These are phyloP conservation scores for Fraxinus albicans DNA, from an alignment of 305 asterid species.

Conservation along the genomic window DNA sequence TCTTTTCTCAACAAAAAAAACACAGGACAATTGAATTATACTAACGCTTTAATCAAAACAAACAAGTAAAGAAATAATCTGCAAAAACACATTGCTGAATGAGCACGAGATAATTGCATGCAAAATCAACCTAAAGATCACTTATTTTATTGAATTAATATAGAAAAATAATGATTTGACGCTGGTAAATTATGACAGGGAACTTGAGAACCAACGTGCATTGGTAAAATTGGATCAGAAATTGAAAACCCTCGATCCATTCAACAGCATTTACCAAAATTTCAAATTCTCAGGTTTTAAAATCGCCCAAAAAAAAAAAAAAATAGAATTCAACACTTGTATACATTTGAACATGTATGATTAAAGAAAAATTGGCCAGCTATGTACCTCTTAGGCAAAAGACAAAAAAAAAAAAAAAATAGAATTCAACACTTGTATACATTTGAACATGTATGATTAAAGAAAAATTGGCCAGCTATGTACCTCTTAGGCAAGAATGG, in stretches of 20 bases:
- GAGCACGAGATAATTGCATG: not conserved
- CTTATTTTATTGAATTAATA: not conserved
- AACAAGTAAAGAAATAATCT: not conserved
- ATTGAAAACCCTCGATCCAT: not conserved
- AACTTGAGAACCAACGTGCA: not conserved
- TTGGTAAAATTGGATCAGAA: not conserved
- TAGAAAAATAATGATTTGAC: not conserved
- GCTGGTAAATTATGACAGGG: not conserved
- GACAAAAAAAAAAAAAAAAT: not conserved
- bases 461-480: not conserved
- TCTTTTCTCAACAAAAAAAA: not conserved
- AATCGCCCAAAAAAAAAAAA: not conserved
- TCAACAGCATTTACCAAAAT: not conserved
- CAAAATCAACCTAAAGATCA: not conserved
- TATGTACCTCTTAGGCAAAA: not conserved
- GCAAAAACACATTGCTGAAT: not conserved
- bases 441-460: not conserved
- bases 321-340: not conserved
- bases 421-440: not conserved
- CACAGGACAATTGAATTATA: not conserved
- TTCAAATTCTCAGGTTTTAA: not conserved
- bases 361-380: not conserved
- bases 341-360: not conserved
- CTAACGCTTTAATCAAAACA: not conserved
- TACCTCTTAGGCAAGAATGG: not conserved